Conservation (phyloP, 176 grass and related monocot species). For the Avena atlantica region DNA sequence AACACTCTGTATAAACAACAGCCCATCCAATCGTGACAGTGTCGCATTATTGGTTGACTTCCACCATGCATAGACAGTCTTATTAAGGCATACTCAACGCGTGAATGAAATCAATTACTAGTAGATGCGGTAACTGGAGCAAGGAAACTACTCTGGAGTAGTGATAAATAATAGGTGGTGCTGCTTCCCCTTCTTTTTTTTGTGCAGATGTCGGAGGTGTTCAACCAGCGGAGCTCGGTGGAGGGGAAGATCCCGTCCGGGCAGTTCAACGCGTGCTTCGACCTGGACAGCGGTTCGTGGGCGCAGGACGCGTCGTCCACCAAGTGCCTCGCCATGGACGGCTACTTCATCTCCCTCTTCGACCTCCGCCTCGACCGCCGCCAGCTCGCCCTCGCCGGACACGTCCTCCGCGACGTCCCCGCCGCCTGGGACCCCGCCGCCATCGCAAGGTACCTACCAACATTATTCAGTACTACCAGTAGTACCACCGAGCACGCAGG, state of each 20-base stretch:
- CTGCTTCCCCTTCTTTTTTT: not conserved
- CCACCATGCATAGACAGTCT: constrained; percentile 3
- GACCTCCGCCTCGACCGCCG: constrained; percentile 68
- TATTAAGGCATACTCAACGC: not conserved
- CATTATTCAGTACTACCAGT: not conserved
- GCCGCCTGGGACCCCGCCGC: constrained; percentile 72
- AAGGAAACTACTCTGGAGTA: not conserved
- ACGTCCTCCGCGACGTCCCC: constrained; percentile 62
- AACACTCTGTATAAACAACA: not conserved
- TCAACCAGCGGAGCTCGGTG: constrained; percentile 75
- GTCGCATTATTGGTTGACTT: constrained; percentile 30
- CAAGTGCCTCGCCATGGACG: constrained; percentile 87
- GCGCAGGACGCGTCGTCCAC: constrained; percentile 69
- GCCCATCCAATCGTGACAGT: constrained; percentile 4
- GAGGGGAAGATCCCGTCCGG: constrained; percentile 91
- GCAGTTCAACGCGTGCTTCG: constrained; percentile 75
- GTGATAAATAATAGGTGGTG: not conserved
- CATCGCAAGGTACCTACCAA: constrained; percentile 61
- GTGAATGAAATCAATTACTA: not conserved
- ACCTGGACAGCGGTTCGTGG: constrained; percentile 76
- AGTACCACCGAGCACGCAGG: not conserved
- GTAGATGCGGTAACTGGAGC: not conserved
- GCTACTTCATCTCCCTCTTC: constrained; percentile 92
- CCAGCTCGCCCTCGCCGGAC: constrained; percentile 54
- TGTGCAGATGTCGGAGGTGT: constrained; percentile 90